phyloP scores from a whole-genome alignment of 2,329 filamentous ascomycete genomes.

The Exophiala bonariae region DNA sequence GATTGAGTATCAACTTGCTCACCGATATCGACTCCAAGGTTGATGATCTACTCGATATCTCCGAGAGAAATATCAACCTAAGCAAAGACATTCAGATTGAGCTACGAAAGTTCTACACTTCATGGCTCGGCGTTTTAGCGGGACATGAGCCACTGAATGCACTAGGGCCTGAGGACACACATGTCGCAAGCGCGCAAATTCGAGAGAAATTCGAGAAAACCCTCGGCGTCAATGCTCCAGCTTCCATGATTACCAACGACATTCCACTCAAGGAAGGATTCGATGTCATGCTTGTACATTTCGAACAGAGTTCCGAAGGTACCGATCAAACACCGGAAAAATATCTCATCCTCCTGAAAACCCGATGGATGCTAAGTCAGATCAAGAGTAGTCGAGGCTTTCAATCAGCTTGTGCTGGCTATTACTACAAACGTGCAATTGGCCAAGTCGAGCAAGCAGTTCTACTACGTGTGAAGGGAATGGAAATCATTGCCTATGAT shows the following conservation, averaged over 20 bases:
- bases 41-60: slow-evolving; percentile 8
- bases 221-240: neutral
- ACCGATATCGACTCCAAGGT: slow-evolving; percentile 7
- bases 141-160: slow-evolving; percentile 1
- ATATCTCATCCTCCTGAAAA: slow-evolving; percentile 8
- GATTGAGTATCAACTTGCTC: slow-evolving; percentile 6
- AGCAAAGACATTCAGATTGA: slow-evolving; percentile 7
- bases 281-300: slow-evolving; percentile 4
- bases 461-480: neutral
- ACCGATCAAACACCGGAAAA: slow-evolving; percentile 6
- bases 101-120: slow-evolving; percentile 3
- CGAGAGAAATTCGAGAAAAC: slow-evolving; percentile 1
- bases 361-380: slow-evolving; percentile 4
- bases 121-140: slow-evolving; percentile 1
- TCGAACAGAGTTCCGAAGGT: slow-evolving; percentile 4
- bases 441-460: slow-evolving; percentile 9
- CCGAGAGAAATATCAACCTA: slow-evolving; percentile 2
- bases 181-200: slow-evolving; percentile 2
- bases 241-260: neutral
- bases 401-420: slow-evolving; percentile 2
- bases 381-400: slow-evolving; percentile 3
- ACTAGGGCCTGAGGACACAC: neutral
- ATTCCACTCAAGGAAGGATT: slow-evolving; percentile 4
- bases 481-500: slow-evolving; percentile 4
- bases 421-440: slow-evolving; percentile 9